Conservation (phyloP, 805 yeast species). For the Hanseniaspora hatyaiensis region DNA sequence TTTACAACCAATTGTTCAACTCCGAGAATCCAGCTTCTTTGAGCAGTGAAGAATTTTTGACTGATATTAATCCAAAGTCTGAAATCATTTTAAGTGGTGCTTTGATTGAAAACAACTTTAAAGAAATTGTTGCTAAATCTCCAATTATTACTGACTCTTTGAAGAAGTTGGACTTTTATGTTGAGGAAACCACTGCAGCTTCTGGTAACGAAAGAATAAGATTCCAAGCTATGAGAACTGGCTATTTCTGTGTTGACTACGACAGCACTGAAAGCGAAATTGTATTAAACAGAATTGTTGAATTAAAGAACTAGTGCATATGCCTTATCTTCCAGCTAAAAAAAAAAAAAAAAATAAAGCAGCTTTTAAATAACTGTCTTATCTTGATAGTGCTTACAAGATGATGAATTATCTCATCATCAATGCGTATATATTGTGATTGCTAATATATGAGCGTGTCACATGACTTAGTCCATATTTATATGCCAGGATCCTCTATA, state of each 20-base stretch:
- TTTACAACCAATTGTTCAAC: constrained; percentile 76
- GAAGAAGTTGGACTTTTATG: constrained; percentile 50
- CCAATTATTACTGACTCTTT: constrained; percentile 62
- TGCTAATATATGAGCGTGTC: too few relatives aligned
- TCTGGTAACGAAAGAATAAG: constrained; percentile 61
- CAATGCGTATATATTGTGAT: too few relatives aligned
- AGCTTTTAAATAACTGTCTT: too few relatives aligned
- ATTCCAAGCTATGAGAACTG: constrained; percentile 95
- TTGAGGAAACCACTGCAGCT: constrained; percentile 52
- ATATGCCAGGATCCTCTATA: too few relatives aligned
- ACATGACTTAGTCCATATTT: too few relatives aligned
- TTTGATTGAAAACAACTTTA: constrained; percentile 66
- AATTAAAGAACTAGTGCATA: constrained; percentile 57
- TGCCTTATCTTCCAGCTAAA: too few relatives aligned
- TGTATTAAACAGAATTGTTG: constrained; percentile 81
- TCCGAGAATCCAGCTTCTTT: constrained; percentile 76
- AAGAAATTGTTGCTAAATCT: constrained; percentile 51
- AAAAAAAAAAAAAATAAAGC: too few relatives aligned
- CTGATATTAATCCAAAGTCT: constrained; percentile 70
- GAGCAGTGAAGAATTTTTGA: constrained; percentile 77
- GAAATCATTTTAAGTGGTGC: constrained; percentile 58
- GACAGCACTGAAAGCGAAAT: constrained; percentile 54
- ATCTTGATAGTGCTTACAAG: too few relatives aligned
- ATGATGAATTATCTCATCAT: too few relatives aligned
- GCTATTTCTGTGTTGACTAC: constrained; percentile 83